Percentiles rank a stretch among this genome's conserved stretches.
These are phyloP conservation scores for Choiromyces venosus DNA, from an alignment of 495 filamentous ascomycete species.

Conservation along the genomic window DNA sequence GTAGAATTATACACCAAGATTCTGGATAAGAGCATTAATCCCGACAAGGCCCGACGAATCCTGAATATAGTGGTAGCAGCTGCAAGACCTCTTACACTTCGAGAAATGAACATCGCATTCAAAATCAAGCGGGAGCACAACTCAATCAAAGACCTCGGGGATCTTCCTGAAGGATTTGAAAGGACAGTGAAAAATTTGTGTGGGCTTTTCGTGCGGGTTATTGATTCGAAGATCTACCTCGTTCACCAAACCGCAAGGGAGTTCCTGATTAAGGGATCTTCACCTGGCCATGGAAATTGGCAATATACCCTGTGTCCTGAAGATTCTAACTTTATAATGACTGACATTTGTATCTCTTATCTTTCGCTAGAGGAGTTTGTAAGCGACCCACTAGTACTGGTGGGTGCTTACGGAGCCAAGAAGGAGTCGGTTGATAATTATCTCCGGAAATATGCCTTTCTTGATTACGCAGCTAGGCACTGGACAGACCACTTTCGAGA, in stretches of 20 bases:
- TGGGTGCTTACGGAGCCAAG: background rate
- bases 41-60: no score
- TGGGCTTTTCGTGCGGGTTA: constrained; percentile 45
- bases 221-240: constrained; percentile 44
- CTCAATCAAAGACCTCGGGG: constrained; percentile 37
- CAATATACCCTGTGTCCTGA: constrained; percentile 3
- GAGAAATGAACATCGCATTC: constrained; percentile 46
- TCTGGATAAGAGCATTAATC: no score
- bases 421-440: background rate
- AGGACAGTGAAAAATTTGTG: constrained; percentile 43
- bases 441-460: constrained; percentile 1
- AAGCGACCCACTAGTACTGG: constrained; percentile 9
- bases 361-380: constrained; percentile 12
- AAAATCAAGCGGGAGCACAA: constrained; percentile 36
- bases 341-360: constrained; percentile 18
- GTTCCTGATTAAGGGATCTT: constrained; percentile 8
- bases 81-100: no score
- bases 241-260: constrained; percentile 23
- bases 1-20: no score
- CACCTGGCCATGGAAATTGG: background rate
- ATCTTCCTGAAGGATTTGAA: no score
- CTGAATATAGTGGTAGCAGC: no score
- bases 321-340: constrained; percentile 16
- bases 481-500: constrained; percentile 11
- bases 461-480: constrained; percentile 23